Evolutionary conservation across 2,329 filamentous ascomycete genomes (phyloP).

Genomic region (Xylariaceae sp.): DNA sequence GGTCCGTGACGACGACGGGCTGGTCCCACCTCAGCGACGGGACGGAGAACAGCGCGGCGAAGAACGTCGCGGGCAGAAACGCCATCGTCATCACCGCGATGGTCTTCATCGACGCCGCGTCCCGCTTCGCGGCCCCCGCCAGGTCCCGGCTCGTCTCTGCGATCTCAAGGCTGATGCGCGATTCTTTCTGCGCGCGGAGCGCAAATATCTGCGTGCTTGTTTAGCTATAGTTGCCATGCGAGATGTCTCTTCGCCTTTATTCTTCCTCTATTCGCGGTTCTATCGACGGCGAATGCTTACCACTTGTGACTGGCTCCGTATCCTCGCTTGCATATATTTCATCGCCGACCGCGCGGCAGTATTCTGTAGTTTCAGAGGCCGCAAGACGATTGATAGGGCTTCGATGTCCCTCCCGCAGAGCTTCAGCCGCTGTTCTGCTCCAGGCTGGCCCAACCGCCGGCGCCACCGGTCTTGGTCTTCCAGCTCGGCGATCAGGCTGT

Average conservation of each 20-base stretch:
- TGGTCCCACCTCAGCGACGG: constrained; percentile 30
- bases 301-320: background rate
- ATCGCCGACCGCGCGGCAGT: background rate
- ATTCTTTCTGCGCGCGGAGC: constrained; percentile 35
- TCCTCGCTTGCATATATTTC: background rate
- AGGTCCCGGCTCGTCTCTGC: constrained; percentile 29
- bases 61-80: constrained; percentile 38
- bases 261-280: background rate
- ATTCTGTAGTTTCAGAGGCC: background rate
- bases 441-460: background rate
- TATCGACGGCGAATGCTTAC: background rate
- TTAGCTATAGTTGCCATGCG: too few species aligned
- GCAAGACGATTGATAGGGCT: background rate
- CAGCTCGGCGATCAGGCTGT: background rate
- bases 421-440: background rate
- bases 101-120: constrained; percentile 33
- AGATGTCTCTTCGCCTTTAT: background rate
- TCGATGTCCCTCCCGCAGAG: background rate
- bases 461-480: background rate
- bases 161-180: constrained; percentile 28
- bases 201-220: constrained; percentile 31
- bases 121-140: constrained; percentile 30
- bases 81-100: constrained; percentile 37
- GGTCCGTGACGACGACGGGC: constrained; percentile 12
- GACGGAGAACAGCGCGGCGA: constrained; percentile 36